Base-by-base conservation (phyloP, 805 yeast genomes). In the Yarrowia bubula region DNA sequence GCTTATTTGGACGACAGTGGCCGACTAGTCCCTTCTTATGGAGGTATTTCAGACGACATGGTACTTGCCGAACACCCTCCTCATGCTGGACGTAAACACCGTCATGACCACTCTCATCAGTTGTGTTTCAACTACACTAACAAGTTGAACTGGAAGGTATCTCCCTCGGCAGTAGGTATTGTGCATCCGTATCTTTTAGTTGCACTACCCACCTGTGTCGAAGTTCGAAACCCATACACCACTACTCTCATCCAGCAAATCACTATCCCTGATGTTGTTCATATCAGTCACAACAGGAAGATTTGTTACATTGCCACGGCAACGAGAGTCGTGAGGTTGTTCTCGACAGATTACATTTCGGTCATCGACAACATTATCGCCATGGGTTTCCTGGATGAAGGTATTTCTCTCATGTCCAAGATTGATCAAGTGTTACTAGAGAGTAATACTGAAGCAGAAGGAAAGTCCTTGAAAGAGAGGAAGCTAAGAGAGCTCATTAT, bases 401-500 rank as follows among this genome's bases (percentile, higher is more conserved):
- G 86, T 0, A 81, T 84, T 15, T 71, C 75, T 11, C 68, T 85
- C 17, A 71, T 81, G 5, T 68, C 71, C 35, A 77, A 76, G 58
- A 69, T 79, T 47, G 69, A 71, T 28, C 69, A 70, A 28, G 70
- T 67, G 0, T 69, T 73, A 9, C 28, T 58, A n/a, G 64, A 44
- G 33, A 22, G 51, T 18, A 41, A 48, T 31, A 35, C 17, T 15
- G 55, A 48, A 33, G 55, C 41, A 17, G 55, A 48, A 15, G 55
- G 43, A 28, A 43, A 58, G 51, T 43, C 35, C 14, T 72, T 73
- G 7, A 75, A 76, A 46, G 72, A 76, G 55, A 68, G 75, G 6
- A 75, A 72, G 67, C 69, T 83, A 32, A 69, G 87, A 39, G 78
- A 80, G 22, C 74, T 83, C 42, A 79, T 83, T 67, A 74, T 83